A percentile compares a stretch with the other conserved stretches of the same genome.
phyloP scores from a whole-genome alignment of 352 stramenopile genomes.

The Globisporangium emineosum region DNA sequence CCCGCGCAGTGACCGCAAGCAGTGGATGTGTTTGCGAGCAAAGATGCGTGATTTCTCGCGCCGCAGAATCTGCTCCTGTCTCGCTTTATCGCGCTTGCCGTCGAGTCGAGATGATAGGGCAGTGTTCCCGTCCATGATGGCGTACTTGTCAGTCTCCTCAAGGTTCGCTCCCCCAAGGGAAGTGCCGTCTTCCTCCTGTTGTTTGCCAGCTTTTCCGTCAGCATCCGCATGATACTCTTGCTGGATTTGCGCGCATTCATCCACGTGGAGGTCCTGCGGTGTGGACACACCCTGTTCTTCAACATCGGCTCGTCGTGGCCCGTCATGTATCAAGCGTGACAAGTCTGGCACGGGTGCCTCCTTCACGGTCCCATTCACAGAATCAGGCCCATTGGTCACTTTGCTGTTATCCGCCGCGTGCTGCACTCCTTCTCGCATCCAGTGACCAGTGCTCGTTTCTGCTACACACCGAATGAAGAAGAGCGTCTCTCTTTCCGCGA shows the following conservation, averaged over 20 bases:
- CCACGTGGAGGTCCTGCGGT: neutral
- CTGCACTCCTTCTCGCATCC: constrained; percentile 21
- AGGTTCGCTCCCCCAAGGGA: neutral
- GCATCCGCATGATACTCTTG: constrained; percentile 13
- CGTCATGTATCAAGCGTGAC: neutral
- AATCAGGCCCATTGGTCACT: neutral
- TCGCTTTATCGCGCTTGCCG: constrained; percentile 9
- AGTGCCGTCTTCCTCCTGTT: constrained; percentile 12
- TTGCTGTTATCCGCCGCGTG: constrained; percentile 2
- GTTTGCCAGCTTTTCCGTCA: constrained; percentile 5
- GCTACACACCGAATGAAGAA: constrained; percentile 4
- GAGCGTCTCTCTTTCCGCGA: constrained; percentile 13
- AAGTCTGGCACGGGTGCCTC: neutral
- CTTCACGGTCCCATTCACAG: neutral
- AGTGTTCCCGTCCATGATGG: neutral
- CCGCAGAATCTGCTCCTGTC: constrained; percentile 8
- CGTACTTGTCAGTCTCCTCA: neutral
- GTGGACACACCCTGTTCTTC: constrained; percentile 4
- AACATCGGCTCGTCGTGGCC: constrained; percentile 8
- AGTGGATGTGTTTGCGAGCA: constrained; percentile 20
- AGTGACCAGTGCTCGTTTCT: constrained; percentile 21
- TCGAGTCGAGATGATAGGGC: constrained; percentile 2
- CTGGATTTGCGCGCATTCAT: neutral
- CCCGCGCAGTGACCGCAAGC: constrained; percentile 6
- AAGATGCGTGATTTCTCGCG: constrained; percentile 17